A percentile compares a stretch with the other conserved stretches of the same genome.
Evolutionary conservation across 495 filamentous ascomycete species (phyloP).

Genomic region (Acidiella bohemica): DNA sequence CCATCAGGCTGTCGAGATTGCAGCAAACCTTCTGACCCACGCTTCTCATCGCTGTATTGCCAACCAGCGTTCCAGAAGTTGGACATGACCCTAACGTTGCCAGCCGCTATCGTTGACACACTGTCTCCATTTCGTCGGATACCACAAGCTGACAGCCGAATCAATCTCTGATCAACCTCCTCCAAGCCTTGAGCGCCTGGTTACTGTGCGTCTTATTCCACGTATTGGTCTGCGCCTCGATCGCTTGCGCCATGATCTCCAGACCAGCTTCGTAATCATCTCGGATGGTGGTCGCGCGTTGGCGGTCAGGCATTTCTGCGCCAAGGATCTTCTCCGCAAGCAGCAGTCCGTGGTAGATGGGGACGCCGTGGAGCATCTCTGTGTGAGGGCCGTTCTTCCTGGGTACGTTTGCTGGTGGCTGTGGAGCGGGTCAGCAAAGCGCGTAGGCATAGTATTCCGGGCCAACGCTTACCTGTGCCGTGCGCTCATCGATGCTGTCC

Average conservation of each 20-base stretch:
- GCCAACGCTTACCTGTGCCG: slow-evolving; percentile 6
- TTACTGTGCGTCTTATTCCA: slow-evolving; percentile 5
- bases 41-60: too few species aligned
- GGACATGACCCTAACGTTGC: too few species aligned
- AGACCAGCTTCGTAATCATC: slow-evolving; percentile 14
- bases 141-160: too few species aligned
- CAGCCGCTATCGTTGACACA: too few species aligned
- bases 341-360: slow-evolving; percentile 14
- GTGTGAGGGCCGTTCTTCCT: slow-evolving; percentile 3
- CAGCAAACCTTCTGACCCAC: too few species aligned
- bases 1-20: too few species aligned
- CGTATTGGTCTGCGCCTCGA: slow-evolving; percentile 6
- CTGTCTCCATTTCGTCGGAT: too few species aligned
- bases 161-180: slow-evolving; percentile 5
- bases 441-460: too few species aligned
- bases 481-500: slow-evolving; percentile 9
- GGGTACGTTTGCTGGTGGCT: slow-evolving; percentile 9
- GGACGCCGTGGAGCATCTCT: slow-evolving; percentile 14
- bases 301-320: slow-evolving; percentile 3
- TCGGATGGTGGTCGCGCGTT: slow-evolving; percentile 6
- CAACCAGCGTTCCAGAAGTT: too few species aligned
- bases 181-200: slow-evolving; percentile 12
- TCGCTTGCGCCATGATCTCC: slow-evolving; percentile 5
- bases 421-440: not conserved
- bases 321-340: slow-evolving; percentile 15